These are phyloP conservation scores for Tarenaya hassleriana DNA, from an alignment of 345 rosid species.

Conservation along the genomic window DNA sequence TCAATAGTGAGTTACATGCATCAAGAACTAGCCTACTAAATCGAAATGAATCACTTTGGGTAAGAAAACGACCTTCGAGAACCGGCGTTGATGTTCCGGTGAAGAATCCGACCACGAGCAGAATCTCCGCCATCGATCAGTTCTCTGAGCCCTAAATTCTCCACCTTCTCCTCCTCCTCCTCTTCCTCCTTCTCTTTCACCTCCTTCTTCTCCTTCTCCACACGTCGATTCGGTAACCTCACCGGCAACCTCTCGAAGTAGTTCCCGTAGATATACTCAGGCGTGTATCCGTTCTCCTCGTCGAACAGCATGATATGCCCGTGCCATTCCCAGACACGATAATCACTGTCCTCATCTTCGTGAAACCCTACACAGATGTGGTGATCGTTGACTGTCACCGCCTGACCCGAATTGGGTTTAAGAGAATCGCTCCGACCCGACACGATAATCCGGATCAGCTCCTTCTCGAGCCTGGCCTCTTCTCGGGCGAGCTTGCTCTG, in stretches of 20 bases:
- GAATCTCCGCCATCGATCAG: constrained; percentile 65
- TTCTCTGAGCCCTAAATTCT: constrained; percentile 73
- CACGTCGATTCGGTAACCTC: constrained; percentile 21
- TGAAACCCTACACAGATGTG: constrained; percentile 84
- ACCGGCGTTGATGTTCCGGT: constrained; percentile 56
- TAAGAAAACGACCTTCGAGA: constrained; percentile 48
- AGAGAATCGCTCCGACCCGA: constrained; percentile 68
- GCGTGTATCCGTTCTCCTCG: constrained; percentile 73
- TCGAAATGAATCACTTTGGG: no score
- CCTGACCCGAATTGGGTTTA: constrained; percentile 92
- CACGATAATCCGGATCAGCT: constrained; percentile 59
- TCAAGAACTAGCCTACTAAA: no score
- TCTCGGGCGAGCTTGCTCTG: constrained; percentile 61
- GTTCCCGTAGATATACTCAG: constrained; percentile 95
- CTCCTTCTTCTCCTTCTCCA: constrained; percentile 32
- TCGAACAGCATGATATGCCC: constrained; percentile 93
- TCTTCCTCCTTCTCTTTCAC: constrained; percentile 30
- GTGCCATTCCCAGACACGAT: constrained; percentile 99
- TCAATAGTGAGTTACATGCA: no score
- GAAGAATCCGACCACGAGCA: constrained; percentile 65
- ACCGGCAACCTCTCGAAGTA: constrained; percentile 85
- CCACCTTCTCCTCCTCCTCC: constrained; percentile 39
- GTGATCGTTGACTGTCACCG: constrained; percentile 81
- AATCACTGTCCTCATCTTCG: constrained; percentile 73
- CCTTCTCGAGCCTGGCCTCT: constrained; percentile 80